Evolutionary conservation across 192 early-diverging fungal genomes (phyloP), one percentile per base, ranked within the genome.

Genomic region (Phycomyces blakesleeanus): DNA sequence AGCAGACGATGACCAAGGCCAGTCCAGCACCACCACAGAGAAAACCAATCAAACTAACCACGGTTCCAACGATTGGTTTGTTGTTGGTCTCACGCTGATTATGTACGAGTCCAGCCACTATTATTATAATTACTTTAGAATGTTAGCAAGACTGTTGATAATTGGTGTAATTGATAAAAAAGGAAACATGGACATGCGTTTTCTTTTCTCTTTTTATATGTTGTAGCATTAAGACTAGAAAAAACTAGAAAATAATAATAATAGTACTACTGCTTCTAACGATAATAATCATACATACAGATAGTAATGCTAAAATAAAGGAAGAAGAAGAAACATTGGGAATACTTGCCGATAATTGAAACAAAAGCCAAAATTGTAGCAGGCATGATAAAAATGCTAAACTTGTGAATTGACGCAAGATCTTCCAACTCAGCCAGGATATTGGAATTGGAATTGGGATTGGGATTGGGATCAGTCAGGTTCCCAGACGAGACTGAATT

Each of bases 301-400:
- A n/a, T n/a, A n/a, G n/a, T n/a, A n/a, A n/a, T n/a, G n/a, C n/a
- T n/a, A n/a, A n/a, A n/a, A n/a, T n/a, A n/a, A n/a, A n/a, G n/a
- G n/a, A n/a, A n/a, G n/a, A n/a, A n/a, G n/a, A n/a, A n/a, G n/a
- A n/a, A n/a, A n/a, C n/a, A n/a, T n/a, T n/a, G n/a, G n/a, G n/a
- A 22, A 27, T 15, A 22, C 22, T 52, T 52, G 39, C 61, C 21
- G n/a, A 22, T 37, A 40, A 63, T 12, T 14, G 51, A 34, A 63
- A 63, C 22, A 53, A 63, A 63, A 20, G 51, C 29, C 11, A 63
- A 39, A n/a, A 63, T 54, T 21, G 51, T 34, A 9, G 61, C 51
- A 54, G 61, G 61, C 51, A 63, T 37, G 1, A 63, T 44, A 22
- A 63, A 24, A 3, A 63, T 51, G 22, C 26, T 42, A 12, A 34